Percentiles rank a stretch among this genome's conserved stretches.
Conservation (phyloP, 257 asterid species). For the Lycium ferocissimum region DNA sequence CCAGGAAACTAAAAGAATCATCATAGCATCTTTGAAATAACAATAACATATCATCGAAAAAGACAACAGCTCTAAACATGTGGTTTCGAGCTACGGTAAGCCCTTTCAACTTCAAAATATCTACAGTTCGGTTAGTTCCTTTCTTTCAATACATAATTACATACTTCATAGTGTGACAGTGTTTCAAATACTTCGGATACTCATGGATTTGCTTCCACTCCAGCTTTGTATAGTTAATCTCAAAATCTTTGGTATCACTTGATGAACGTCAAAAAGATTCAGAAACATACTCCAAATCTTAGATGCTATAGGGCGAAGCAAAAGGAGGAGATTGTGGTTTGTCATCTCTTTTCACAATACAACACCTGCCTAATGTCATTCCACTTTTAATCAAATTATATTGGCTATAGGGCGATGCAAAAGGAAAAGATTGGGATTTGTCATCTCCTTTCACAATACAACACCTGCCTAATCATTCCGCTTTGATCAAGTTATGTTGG, state of each 20-base stretch:
- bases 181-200: neutral
- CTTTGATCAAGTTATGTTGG: neutral
- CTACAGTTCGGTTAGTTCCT: neutral
- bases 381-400: neutral
- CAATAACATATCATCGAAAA: neutral
- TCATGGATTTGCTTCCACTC: neutral
- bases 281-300: neutral
- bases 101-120: neutral
- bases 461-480: neutral
- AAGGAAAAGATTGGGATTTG: constrained; percentile 3
- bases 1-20: neutral
- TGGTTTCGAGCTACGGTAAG: neutral
- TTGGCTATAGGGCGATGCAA: neutral
- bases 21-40: neutral
- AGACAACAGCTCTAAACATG: neutral
- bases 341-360: neutral
- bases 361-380: neutral
- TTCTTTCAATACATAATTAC: neutral
- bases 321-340: neutral
- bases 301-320: neutral
- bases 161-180: neutral
- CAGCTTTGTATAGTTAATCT: constrained; percentile 11
- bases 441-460: neutral
- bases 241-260: constrained; percentile 5
- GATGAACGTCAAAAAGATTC: neutral